Base-by-base conservation (phyloP, 2,329 filamentous ascomycete genomes). In the Fusarium nematophilum region DNA sequence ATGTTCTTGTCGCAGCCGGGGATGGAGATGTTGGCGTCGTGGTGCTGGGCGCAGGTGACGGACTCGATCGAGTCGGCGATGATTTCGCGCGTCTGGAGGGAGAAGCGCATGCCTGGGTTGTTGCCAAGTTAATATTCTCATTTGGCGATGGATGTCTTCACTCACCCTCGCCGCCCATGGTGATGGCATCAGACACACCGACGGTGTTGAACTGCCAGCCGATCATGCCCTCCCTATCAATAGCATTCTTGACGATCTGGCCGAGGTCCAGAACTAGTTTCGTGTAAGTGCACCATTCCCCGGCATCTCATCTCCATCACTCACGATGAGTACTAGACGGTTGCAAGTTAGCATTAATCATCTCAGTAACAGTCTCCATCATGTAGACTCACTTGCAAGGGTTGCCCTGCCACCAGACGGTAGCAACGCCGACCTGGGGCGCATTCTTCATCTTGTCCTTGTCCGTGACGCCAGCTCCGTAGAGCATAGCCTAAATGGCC, bases 1-100 rank as follows among this genome's bases (percentile, higher is more conserved):
- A 97, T 97, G 75, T 97, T 97, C 85, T 97, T 97, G 79, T 97
- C 93, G 74, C 93, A 97, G 9, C 93, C 93, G 0, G 94, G 93
- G 66, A 97, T 94, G 25, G 91, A 88, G 73, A 97, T 93, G 75
- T 93, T 96, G 54, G 93, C 94, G 73, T 97, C 94, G 75, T 97
- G 92, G 67, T 90, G 90, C 73, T 97, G 93, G 5, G 91, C 94
- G 73, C 90, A 94, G 2, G 93, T 97, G 31, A 97, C 91, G 2
- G 91, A 93, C 79, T 98, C 94, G 70, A 97, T 93, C 66, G 89
- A 93, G 77, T 98, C 93, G 62, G 93, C 93, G 65, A 98, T 97
- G 64, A 97, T 88, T 72, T 98, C 93, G 56, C 93, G 86, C 2
- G 90, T 91, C 72, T 97, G 93, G 5, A 97, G 84, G 18, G 92